Conservation (phyloP, 345 rosid species). For the Populus pruinosa region DNA sequence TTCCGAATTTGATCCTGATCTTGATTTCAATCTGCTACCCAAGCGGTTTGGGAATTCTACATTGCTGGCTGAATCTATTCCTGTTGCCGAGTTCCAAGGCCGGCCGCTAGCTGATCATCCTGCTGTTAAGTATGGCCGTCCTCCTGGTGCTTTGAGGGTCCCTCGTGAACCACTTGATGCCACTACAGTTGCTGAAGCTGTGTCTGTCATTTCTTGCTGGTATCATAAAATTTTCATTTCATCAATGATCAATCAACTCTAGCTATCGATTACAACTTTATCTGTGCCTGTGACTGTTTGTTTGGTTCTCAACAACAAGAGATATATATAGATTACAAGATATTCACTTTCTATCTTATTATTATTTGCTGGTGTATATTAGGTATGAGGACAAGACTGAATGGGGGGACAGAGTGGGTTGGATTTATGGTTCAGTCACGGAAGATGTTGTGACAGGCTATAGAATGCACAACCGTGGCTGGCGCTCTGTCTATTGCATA, state of each 20-base stretch:
- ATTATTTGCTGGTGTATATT: neutral
- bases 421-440: constrained; percentile 97
- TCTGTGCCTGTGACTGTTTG: neutral
- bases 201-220: constrained; percentile 96
- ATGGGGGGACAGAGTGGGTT: constrained; percentile 95
- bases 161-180: constrained; percentile 94
- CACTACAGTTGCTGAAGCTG: constrained; percentile 78
- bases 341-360: neutral
- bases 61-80: constrained; percentile 79
- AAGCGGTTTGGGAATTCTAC: constrained; percentile 91
- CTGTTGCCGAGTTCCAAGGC: constrained; percentile 77
- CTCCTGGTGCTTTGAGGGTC: constrained; percentile 70
- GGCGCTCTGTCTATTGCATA: constrained; percentile 89
- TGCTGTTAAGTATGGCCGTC: constrained; percentile 76
- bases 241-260: neutral
- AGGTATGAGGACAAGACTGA: constrained; percentile 98
- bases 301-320: no score
- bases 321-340: neutral
- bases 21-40: constrained; percentile 74
- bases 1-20: constrained; percentile 73
- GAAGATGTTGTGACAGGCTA: constrained; percentile 98
- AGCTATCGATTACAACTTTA: neutral
- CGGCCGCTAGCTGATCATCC: constrained; percentile 92
- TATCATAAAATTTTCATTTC: constrained; percentile 7
- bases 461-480: constrained; percentile 97